These are phyloP conservation scores for Rhodamnia rubescens DNA, from an alignment of 345 rosid species.

Conservation along the genomic window DNA sequence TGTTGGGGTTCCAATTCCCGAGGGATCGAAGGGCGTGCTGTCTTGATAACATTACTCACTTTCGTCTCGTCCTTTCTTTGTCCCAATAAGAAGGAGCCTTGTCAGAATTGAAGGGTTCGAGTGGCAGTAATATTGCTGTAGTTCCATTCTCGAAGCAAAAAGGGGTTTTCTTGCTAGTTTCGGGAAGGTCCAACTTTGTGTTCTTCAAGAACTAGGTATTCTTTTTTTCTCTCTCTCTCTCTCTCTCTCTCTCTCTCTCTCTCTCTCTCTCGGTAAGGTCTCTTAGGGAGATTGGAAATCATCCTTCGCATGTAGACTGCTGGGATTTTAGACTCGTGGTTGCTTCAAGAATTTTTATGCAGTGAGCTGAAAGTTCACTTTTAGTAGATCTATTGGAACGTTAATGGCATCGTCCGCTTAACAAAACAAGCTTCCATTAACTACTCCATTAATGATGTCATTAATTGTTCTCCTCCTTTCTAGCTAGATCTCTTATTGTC, in stretches of 20 bases:
- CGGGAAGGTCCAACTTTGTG: not conserved
- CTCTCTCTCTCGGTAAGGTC: not conserved
- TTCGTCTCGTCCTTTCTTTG: not conserved
- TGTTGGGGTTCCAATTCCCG: conserved; percentile 19
- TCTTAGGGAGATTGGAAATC: not conserved
- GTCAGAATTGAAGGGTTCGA: not conserved
- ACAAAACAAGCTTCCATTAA: not conserved
- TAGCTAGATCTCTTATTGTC: not conserved
- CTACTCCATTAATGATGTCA: not conserved
- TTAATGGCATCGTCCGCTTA: not conserved
- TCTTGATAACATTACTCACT: not conserved
- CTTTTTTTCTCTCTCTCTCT: no score
- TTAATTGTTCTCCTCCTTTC: not conserved
- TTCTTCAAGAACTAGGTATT: not conserved
- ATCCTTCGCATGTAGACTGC: not conserved
- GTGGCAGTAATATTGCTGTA: not conserved
- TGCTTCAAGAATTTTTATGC: not conserved
- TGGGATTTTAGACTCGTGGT: not conserved
- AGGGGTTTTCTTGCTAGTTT: not conserved
- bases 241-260: not conserved
- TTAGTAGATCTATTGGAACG: not conserved
- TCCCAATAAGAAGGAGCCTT: not conserved
- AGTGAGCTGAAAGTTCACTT: not conserved
- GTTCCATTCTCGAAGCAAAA: not conserved
- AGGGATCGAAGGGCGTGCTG: conserved; percentile 1